Percentiles rank a stretch among this genome's conserved stretches.
Conservation (phyloP, 1,284 basidiomycete species). For the Trichosporon asahii region DNA sequence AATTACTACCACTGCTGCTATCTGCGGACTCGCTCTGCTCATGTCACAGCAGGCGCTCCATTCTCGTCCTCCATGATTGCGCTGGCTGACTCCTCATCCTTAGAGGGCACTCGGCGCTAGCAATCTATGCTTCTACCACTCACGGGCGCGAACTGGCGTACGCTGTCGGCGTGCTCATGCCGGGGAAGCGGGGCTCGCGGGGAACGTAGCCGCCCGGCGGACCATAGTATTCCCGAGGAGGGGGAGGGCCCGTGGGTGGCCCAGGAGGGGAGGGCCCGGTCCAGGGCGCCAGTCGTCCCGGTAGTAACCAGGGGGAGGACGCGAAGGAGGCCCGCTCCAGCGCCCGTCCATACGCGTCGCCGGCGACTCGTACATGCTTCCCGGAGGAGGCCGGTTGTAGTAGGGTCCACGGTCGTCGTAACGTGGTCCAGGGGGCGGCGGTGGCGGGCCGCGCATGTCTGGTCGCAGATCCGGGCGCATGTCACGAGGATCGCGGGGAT, state of each 20-base stretch:
- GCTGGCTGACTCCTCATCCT: too few species aligned
- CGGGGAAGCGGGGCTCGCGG: background rate
- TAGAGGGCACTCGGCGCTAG: background rate
- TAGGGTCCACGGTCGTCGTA: constrained; percentile 9
- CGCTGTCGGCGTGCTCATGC: constrained; percentile 6
- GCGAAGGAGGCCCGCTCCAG: background rate
- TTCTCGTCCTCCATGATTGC: background rate
- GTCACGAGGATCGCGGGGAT: constrained; percentile 7
- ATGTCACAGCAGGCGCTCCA: background rate
- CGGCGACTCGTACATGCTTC: background rate
- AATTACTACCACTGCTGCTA: background rate
- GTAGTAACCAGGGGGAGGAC: constrained; percentile 8
- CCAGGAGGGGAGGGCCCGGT: background rate
- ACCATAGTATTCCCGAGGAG: constrained; percentile 2
- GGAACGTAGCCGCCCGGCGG: background rate
- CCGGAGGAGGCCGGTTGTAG: constrained; percentile 7
- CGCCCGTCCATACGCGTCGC: background rate
- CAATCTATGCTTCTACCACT: background rate
- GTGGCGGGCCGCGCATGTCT: background rate
- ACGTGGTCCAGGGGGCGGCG: background rate
- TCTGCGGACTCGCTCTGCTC: background rate
- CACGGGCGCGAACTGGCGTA: background rate
- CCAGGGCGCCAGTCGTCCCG: constrained; percentile 10
- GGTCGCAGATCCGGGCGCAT: background rate
- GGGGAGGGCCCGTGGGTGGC: background rate